Evolutionary conservation across 192 early-diverging fungal genomes (phyloP).

Genomic region (Spizellomyces punctatus): DNA sequence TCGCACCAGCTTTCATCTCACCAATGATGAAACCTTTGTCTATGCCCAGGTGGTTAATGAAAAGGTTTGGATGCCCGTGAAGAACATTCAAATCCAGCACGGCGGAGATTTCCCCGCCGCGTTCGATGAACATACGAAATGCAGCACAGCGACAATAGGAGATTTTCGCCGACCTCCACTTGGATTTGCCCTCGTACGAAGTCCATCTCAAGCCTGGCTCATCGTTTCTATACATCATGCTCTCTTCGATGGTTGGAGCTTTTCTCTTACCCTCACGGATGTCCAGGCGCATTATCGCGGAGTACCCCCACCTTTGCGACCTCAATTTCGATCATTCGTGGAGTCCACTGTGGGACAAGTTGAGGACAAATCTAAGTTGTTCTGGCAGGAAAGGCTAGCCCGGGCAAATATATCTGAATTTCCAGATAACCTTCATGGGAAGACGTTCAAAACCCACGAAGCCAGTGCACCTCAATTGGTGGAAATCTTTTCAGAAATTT

Average conservation of each 20-base stretch:
- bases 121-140: neutral
- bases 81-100: neutral
- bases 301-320: neutral
- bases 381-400: neutral
- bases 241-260: conserved; percentile 37
- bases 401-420: neutral
- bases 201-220: neutral
- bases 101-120: neutral
- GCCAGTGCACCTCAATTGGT: neutral
- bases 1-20: conserved; percentile 14
- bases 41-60: conserved; percentile 17
- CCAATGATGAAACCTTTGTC: neutral
- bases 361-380: neutral
- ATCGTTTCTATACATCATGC: conserved; percentile 35
- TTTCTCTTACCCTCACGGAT: conserved; percentile 28
- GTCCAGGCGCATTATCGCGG: conserved; percentile 4
- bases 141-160: neutral
- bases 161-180: neutral
- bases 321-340: neutral
- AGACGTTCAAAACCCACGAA: neutral
- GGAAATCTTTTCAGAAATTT: neutral
- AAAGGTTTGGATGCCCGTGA: conserved; percentile 10
- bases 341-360: no score
- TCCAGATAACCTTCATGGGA: neutral
- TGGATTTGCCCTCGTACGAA: neutral